A percentile compares a stretch with the other conserved stretches of the same genome.
Evolutionary conservation across 2,329 filamentous ascomycete species (phyloP).

Genomic region (Ustilaginoidea virens): DNA sequence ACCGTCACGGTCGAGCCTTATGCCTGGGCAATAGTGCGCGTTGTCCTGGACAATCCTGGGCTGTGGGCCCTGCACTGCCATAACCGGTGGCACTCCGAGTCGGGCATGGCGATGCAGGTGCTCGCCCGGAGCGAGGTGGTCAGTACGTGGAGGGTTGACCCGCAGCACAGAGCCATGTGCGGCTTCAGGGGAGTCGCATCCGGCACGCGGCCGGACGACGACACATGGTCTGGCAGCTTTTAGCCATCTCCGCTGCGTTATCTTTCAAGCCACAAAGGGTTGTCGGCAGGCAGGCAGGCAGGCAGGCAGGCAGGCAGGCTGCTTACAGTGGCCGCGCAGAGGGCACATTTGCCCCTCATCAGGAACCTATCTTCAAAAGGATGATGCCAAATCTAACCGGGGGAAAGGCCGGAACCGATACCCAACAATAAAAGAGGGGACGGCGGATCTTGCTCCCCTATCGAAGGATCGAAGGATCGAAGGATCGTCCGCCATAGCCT

Average conservation of each 20-base stretch:
- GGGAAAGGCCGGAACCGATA: too few relatives aligned
- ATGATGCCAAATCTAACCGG: too few relatives aligned
- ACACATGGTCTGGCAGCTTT: constrained; percentile 21
- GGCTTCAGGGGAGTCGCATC: constrained; percentile 12
- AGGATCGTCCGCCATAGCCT: too few relatives aligned
- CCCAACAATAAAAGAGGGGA: too few relatives aligned
- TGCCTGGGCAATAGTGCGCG: constrained; percentile 37
- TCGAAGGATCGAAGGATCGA: too few relatives aligned
- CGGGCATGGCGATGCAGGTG: constrained; percentile 45
- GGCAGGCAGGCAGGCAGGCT: too few relatives aligned
- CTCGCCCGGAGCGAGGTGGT: constrained; percentile 17
- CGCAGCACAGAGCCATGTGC: constrained; percentile 14
- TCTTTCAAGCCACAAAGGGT: too few relatives aligned
- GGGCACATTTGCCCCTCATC: too few relatives aligned
- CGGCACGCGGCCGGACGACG: constrained; percentile 19
- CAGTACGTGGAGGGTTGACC: constrained; percentile 10
- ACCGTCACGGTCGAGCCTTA: constrained; percentile 37
- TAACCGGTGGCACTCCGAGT: constrained; percentile 41
- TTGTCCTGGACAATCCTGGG: constrained; percentile 41
- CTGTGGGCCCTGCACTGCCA: constrained; percentile 45
- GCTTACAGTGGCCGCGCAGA: too few relatives aligned
- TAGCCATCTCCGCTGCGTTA: constrained; percentile 1
- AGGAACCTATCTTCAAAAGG: too few relatives aligned
- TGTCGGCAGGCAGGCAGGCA: too few relatives aligned
- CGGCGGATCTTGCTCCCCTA: too few relatives aligned